Evolutionary conservation across 352 stramenopile species (phyloP).

Genomic region (Phytophthora colocasiae): DNA sequence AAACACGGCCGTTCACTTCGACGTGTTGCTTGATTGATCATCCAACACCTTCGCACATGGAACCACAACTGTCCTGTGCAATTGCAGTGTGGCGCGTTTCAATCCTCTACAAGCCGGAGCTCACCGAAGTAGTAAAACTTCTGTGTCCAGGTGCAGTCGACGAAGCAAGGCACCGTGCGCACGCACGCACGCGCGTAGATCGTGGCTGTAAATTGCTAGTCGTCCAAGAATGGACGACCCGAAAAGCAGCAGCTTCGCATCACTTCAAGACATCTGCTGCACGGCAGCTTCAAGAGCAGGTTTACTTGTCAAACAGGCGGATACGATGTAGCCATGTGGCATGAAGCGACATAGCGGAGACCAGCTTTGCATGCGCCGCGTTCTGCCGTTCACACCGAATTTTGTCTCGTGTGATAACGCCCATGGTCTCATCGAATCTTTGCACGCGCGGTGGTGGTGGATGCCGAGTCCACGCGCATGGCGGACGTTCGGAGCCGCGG

Average conservation of each 20-base stretch:
- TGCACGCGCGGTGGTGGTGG: background rate
- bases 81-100: conserved; percentile 8
- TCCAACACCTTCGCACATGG: background rate
- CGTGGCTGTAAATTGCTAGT: conserved; percentile 6
- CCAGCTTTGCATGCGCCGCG: background rate
- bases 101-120: conserved; percentile 12
- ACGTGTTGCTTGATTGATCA: conserved; percentile 5
- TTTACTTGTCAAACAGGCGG: background rate
- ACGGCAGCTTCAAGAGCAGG: background rate
- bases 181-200: background rate
- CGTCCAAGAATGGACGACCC: background rate
- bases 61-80: background rate
- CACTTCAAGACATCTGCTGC: background rate
- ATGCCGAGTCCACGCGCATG: background rate
- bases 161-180: background rate
- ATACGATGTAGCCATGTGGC: conserved; percentile 1
- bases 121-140: conserved; percentile 4
- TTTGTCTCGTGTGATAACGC: background rate
- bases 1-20: background rate
- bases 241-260: background rate
- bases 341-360: background rate
- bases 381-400: no score
- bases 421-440: background rate
- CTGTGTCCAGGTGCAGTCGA: background rate
- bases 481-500: conserved; percentile 15